These are phyloP conservation scores for Hanseniaspora vineae DNA, from an alignment of 805 yeast species.

Conservation along the genomic window DNA sequence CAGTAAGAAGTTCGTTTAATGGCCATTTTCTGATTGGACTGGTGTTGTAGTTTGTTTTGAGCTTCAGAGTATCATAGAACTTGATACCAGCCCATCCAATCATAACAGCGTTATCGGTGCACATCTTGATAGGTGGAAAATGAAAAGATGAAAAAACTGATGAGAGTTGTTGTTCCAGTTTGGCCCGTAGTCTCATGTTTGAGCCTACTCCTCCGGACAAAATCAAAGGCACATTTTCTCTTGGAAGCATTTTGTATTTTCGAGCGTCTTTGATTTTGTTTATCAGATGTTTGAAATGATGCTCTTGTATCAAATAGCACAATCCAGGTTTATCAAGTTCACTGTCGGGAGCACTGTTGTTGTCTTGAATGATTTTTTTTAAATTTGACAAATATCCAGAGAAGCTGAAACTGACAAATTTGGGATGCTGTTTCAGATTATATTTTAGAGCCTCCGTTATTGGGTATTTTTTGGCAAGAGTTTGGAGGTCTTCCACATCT, in stretches of 20 bases:
- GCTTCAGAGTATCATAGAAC: constrained; percentile 37
- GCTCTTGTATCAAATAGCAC: constrained; percentile 48
- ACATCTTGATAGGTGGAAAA: constrained; percentile 58
- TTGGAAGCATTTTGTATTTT: constrained; percentile 23
- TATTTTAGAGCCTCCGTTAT: constrained; percentile 40
- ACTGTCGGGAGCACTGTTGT: neutral
- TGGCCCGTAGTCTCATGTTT: constrained; percentile 41
- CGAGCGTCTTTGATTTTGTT: constrained; percentile 44
- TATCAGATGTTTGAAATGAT: constrained; percentile 60
- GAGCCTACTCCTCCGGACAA: constrained; percentile 95
- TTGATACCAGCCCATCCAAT: constrained; percentile 97
- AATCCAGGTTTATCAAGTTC: constrained; percentile 16
- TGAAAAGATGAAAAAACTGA: constrained; percentile 29
- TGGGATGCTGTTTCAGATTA: constrained; percentile 9
- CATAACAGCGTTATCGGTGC: constrained; percentile 95
- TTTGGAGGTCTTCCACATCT: neutral
- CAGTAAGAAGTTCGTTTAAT: constrained; percentile 34
- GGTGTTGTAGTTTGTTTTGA: constrained; percentile 24
- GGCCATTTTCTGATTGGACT: constrained; percentile 80
- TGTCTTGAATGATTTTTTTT: neutral
- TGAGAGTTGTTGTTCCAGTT: constrained; percentile 30
- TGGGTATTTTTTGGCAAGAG: constrained; percentile 23
- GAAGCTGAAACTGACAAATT: constrained; percentile 1
- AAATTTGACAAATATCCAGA: constrained; percentile 2
- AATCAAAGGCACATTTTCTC: constrained; percentile 36